phyloP scores from a whole-genome alignment of 1,284 basidiomycete genomes.

The Stereum hirsutum region DNA sequence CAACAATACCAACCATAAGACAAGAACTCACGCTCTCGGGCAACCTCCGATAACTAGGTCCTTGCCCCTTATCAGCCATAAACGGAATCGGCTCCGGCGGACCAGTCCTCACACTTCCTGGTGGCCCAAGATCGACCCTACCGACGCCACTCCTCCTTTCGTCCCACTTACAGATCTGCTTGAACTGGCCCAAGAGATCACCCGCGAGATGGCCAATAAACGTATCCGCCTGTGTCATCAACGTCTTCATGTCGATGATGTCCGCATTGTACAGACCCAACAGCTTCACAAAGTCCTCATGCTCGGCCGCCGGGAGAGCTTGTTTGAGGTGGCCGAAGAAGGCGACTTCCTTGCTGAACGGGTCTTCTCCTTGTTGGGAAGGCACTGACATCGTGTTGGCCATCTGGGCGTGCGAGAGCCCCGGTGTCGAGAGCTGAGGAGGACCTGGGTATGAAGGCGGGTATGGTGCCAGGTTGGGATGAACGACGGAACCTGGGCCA shows the following conservation, averaged over 20 bases:
- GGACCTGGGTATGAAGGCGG: slow-evolving; percentile 23
- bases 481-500: no score
- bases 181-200: slow-evolving; percentile 83
- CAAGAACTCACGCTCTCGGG: slow-evolving; percentile 67
- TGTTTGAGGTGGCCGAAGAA: slow-evolving; percentile 94
- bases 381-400: no score
- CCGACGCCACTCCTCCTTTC: slow-evolving; percentile 59
- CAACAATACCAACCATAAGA: no score
- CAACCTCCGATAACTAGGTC: slow-evolving; percentile 88
- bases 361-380: no score
- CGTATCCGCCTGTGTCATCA: slow-evolving; percentile 73
- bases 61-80: slow-evolving; percentile 62
- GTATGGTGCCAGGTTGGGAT: slow-evolving; percentile 25
- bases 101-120: slow-evolving; percentile 64
- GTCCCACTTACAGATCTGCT: slow-evolving; percentile 78
- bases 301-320: no score
- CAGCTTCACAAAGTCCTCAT: slow-evolving; percentile 78
- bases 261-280: slow-evolving; percentile 80
- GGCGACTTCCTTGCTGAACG: no score
- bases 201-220: slow-evolving; percentile 72
- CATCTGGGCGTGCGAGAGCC: slow-evolving; percentile 8
- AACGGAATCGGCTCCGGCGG: slow-evolving; percentile 64
- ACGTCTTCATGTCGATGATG: slow-evolving; percentile 79
- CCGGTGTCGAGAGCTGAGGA: slow-evolving; percentile 6
- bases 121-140: slow-evolving; percentile 66